Evolutionary conservation across 1,284 basidiomycete genomes (phyloP), one percentile per base, ranked within the genome.

Genomic region (Puccinia sorghi): DNA sequence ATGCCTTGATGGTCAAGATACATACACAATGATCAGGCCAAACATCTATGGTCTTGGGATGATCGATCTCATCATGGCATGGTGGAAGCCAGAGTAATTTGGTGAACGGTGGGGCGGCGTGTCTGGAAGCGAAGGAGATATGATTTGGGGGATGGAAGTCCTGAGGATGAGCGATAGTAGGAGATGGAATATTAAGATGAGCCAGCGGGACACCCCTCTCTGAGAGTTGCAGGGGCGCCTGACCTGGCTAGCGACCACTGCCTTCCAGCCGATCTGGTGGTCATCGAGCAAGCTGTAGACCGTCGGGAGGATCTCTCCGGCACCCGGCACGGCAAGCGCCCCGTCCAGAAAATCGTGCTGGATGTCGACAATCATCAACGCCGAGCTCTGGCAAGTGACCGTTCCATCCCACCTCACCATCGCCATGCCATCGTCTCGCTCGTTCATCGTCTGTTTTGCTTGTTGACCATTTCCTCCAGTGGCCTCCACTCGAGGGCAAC

Each of bases 281-380:
- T 84, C 84, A 41, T 85, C 81, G 70, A 90, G 84, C 41, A 90
- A 85, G 27, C 82, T 82, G 82, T 87, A 84, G 72, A 89, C 85
- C 27, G 84, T 80, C 0, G 87, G 86, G 25, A 89, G 80, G 80
- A 89, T 87, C 17, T 84, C 84, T 17, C 86, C 83, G 11, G 87
- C 89, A 13, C 85, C 83, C 1, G 85, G 82, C 0, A 90, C 89
- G 4, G 88, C 87, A 52, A 90, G 86, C 0, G 87, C 84, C 17
- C 89, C 89, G 50, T 83, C 80, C n/a, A 89, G 86, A 82, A 90
- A 90, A 84, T 90, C 89, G 82, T 89, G 86, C 82, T 90, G 89
- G 15, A 89, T 85, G 83, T 90, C 89, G 59, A 89, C 86, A 59
- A 89, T 83, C 67, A 89, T 81, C 56, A 89, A 85, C 0, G 88